Conservation (phyloP, 768 basidiomycete species). For the Leucocoprinus birnbaumii region DNA sequence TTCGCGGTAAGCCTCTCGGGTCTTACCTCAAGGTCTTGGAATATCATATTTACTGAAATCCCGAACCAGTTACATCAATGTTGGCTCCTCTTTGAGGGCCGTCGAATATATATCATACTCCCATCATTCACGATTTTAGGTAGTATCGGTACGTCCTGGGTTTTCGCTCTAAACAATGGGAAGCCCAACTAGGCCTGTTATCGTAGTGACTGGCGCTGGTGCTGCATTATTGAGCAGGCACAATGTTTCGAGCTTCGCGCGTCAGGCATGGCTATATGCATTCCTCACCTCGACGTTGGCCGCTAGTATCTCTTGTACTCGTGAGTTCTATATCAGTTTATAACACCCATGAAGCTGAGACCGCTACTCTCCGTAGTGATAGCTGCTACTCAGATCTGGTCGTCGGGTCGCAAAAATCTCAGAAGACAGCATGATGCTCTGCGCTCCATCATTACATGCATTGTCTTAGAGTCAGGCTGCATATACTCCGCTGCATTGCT, state of each 20-base stretch:
- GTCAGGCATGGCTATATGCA: constrained; percentile 28
- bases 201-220: constrained; percentile 16
- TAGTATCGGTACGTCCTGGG: constrained; percentile 17
- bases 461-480: constrained; percentile 31
- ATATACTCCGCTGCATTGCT: constrained; percentile 29
- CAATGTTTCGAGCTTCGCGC: constrained; percentile 26
- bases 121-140: constrained; percentile 24
- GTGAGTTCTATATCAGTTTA: constrained; percentile 14
- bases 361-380: background rate
- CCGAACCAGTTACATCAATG: constrained; percentile 24
- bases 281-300: constrained; percentile 33
- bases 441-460: constrained; percentile 21
- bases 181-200: no score
- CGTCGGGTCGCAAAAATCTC: background rate
- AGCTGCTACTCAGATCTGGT: constrained; percentile 2
- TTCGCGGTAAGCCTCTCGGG: constrained; percentile 25
- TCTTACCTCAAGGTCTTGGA: no score
- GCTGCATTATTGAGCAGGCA: constrained; percentile 22
- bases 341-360: background rate
- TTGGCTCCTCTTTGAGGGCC: constrained; percentile 28
- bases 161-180: no score
- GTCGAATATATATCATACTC: constrained; percentile 19
- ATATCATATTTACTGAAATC: no score
- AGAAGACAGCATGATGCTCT: constrained; percentile 13
- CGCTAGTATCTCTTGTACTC: constrained; percentile 29